Percentiles rank a stretch among this genome's conserved stretches.
phyloP scores from a whole-genome alignment of 495 filamentous ascomycete species.

The Oidiodendron maius region DNA sequence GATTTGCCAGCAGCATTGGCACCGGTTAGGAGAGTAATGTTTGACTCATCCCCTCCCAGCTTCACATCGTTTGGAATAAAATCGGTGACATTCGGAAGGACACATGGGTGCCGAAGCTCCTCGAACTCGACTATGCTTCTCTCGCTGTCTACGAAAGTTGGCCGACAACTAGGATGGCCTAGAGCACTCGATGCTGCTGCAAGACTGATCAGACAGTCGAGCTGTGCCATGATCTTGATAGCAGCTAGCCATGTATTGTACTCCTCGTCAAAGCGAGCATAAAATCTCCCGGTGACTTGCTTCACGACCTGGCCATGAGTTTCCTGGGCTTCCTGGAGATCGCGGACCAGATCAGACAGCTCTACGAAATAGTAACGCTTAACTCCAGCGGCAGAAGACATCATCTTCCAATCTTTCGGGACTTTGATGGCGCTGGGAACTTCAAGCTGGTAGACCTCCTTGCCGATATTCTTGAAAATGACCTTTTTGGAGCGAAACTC shows the following conservation, averaged over 20 bases:
- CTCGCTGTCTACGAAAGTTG: constrained; percentile 75
- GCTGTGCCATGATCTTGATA: constrained; percentile 79
- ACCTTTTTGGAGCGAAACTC: constrained; percentile 63
- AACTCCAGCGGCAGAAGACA: constrained; percentile 85
- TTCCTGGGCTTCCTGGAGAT: constrained; percentile 90
- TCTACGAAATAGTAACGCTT: constrained; percentile 94
- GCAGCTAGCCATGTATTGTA: constrained; percentile 85
- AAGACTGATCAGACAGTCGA: constrained; percentile 92
- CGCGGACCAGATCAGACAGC: constrained; percentile 70
- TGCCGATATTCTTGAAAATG: constrained; percentile 83
- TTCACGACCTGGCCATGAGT: constrained; percentile 89
- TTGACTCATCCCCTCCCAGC: constrained; percentile 71
- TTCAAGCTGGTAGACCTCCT: constrained; percentile 96
- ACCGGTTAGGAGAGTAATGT: constrained; percentile 89
- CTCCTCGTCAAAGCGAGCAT: constrained; percentile 77
- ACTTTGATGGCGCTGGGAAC: constrained; percentile 83
- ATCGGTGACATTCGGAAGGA: constrained; percentile 78
- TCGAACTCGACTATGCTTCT: constrained; percentile 84
- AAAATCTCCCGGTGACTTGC: constrained; percentile 79
- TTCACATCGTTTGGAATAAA: constrained; percentile 96
- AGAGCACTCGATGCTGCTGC: constrained; percentile 80
- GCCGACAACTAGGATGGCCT: constrained; percentile 83
- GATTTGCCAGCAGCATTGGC: constrained; percentile 98
- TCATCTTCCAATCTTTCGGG: constrained; percentile 86
- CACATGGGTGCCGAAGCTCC: constrained; percentile 91